Evolutionary conservation across 352 stramenopile species (phyloP).

Genomic region (Sclerospora graminicola): DNA sequence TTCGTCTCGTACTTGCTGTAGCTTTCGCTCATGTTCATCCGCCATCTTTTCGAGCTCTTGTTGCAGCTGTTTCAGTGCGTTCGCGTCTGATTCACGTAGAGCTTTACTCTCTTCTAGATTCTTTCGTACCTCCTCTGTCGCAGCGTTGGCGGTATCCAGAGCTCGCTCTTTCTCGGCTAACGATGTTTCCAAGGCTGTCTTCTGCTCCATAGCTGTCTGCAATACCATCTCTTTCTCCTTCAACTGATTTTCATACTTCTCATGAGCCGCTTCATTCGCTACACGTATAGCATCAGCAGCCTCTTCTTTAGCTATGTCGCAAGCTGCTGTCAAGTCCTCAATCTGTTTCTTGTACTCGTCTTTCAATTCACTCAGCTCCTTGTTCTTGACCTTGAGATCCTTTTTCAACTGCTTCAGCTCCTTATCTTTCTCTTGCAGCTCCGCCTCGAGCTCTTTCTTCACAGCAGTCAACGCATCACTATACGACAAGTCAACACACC

Average conservation of each 20-base stretch:
- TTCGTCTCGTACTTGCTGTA: constrained; percentile 13
- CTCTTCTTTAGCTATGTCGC: constrained; percentile 26
- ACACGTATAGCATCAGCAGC: constrained; percentile 19
- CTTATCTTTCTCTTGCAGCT: constrained; percentile 60
- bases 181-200: constrained; percentile 16
- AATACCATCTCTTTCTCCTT: constrained; percentile 24
- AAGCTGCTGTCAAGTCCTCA: constrained; percentile 21
- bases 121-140: constrained; percentile 4
- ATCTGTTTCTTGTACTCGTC: constrained; percentile 34
- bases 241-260: constrained; percentile 22
- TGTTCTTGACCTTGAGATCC: constrained; percentile 29
- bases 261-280: constrained; percentile 20
- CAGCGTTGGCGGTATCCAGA: constrained; percentile 12
- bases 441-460: constrained; percentile 56
- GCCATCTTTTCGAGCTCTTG: constrained; percentile 10
- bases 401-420: constrained; percentile 28
- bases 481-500: constrained; percentile 2
- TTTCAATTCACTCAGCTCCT: constrained; percentile 22
- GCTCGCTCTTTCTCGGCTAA: constrained; percentile 26
- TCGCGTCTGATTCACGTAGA: constrained; percentile 9
- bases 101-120: constrained; percentile 23
- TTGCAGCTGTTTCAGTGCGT: constrained; percentile 10
- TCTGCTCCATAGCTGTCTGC: constrained; percentile 6
- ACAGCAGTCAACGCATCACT: constrained; percentile 54
- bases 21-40: constrained; percentile 12